These are phyloP conservation scores for Lactuca saligna DNA, from an alignment of 129 eudicot genomes.

Conservation along the genomic window DNA sequence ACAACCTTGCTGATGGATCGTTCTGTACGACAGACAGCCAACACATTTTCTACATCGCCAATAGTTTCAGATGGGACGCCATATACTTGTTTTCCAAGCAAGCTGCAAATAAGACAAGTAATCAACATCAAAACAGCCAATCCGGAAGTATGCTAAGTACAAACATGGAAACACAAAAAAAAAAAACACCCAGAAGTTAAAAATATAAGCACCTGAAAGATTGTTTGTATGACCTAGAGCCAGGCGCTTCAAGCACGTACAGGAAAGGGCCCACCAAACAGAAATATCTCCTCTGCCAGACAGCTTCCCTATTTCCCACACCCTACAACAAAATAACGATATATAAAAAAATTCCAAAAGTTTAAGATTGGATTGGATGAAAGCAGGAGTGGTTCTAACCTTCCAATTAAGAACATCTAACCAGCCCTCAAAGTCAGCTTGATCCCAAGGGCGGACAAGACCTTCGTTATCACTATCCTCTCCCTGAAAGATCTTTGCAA, in stretches of 20 bases:
- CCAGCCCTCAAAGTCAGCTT: constrained; percentile 96
- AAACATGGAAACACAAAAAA: not conserved
- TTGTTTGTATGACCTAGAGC: constrained; percentile 76
- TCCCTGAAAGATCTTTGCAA: constrained; percentile 78
- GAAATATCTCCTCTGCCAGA: constrained; percentile 90
- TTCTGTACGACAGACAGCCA: constrained; percentile 74
- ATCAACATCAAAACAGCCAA: constrained; percentile 9
- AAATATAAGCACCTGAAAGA: constrained; percentile 58
- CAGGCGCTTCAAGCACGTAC: constrained; percentile 82
- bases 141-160: not conserved
- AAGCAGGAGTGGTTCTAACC: constrained; percentile 43
- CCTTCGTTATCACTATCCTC: constrained; percentile 49
- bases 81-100: constrained; percentile 80
- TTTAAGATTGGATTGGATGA: not conserved
- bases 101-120: constrained; percentile 48
- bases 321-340: constrained; percentile 51
- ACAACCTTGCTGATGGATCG: constrained; percentile 56
- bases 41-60: constrained; percentile 69
- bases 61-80: constrained; percentile 68
- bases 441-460: constrained; percentile 77
- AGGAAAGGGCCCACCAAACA: constrained; percentile 92
- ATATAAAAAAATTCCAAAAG: constrained; percentile 18
- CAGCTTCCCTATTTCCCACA: constrained; percentile 93
- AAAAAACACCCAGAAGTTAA: not conserved
- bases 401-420: constrained; percentile 77